Base-by-base conservation (phyloP, 495 filamentous ascomycete species). In the Corynascus novoguineensis region DNA sequence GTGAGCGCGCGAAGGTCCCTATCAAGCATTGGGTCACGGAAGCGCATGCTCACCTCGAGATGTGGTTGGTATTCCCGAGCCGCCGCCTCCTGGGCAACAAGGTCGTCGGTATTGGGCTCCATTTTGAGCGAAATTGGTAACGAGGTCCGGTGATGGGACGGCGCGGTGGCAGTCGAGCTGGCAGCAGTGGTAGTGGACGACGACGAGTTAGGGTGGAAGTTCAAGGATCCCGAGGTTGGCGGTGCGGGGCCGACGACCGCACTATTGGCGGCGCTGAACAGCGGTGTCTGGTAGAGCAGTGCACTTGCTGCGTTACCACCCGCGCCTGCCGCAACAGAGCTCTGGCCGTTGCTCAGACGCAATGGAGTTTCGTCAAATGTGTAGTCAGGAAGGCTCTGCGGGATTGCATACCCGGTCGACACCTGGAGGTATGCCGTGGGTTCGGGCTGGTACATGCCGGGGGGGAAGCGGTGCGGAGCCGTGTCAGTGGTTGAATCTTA, bases 31-130 rank as follows among this genome's bases (percentile, higher is more conserved):
- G 24, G 44, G 11, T 32, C 15, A 50, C 15, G 17, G 19, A 29
- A 27, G n/a, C 5, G 4, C 4, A 38, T 46, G 28, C 75, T 66
- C 71, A 89, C 88, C 77, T 82, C 71, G 37, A 84, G 71, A 49
- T 84, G 75, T 0, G 87, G 84, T 57, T 88, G 81, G 61, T 85
- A 92, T 45, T 85, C 79, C 56, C 74, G 66, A 7, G 81, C 81
- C 24, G 81, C 73, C 41, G 75, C 79, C 66, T 83, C 76, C 56
- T 83, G 75, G 59, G 76, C 79, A 22, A 71, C 68, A 12, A 81
- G 52, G 59, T 81, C 78, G 46, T 69, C 62, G 42, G 62, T 44
- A 45, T 65, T 66, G 19, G 61, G 57, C 31, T 74, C 71, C 66
- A 79, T 79, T 61, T 76, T 76, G 64, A 68, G 44, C 50, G 59